Base-by-base conservation (phyloP, 2,329 filamentous ascomycete species). In the Nemania sp. region DNA sequence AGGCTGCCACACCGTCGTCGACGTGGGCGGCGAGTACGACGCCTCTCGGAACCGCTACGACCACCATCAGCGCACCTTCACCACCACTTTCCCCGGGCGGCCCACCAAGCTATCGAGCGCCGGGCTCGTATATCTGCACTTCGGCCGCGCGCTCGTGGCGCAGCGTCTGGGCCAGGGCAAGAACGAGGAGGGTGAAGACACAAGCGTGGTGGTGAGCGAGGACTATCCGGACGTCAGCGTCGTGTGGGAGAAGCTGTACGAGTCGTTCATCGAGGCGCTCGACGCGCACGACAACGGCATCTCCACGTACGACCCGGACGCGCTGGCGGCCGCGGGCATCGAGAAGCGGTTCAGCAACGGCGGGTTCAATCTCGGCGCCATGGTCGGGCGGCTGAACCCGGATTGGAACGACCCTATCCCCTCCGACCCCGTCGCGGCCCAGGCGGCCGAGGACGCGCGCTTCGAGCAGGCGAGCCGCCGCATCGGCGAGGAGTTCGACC, bases 201-300 rank as follows among this genome's bases (percentile, higher is more conserved):
- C n/a, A n/a, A n/a, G n/a, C n/a, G n/a, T n/a, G n/a, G n/a, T n/a
- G n/a, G n/a, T n/a, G n/a, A n/a, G n/a, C n/a, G n/a, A n/a, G n/a
- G n/a, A n/a, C n/a, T n/a, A n/a, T n/a, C n/a, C n/a, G n/a, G 86
- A 91, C 61, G 86, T 94, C 39, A 79, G 81, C 34, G 73, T 95
- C 24, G 79, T 99, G 49, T 95, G 89, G 78, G 80, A 84, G 67
- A 97, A 97, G 78, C 76, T 99, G 45, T 99, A 99, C 79, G 85
- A 88, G 63, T 88, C 88, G 73, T 97, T 97, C 72, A 81, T 99
- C 70, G 94, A 99, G 78, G 91, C 94, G 2, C 86, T 99, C 52
- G 94, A 99, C 73, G 94, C 92, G 53, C 93, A 99, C 74, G 94
- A 99, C 79, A 99, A 99, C 72, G 94, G 94, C 63, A 88, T 99